Base-by-base conservation (phyloP, 208 protist genomes). In the Zelonia costaricensis region DNA sequence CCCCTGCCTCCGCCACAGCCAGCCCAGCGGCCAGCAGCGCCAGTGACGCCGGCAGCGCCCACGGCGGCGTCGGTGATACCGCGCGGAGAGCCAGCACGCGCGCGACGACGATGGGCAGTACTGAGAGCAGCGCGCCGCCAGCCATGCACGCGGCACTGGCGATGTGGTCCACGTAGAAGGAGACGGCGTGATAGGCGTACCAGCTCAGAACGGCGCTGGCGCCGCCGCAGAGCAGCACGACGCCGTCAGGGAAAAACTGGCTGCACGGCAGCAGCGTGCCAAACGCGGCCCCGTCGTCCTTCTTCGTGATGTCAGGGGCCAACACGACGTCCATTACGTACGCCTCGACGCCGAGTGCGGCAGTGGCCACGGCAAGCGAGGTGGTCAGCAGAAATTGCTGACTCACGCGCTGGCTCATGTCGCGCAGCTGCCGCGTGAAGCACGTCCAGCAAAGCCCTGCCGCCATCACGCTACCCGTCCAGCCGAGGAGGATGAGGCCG, bases 321-420 rank as follows among this genome's bases (percentile, higher is more conserved):
- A 48, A 25, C 7, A 46, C 3, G n/a, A 47, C 1, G 7, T 35
- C 33, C n/a, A 23, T 18, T 6, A 64, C 30, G 40, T 64, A 71
- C 0, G 65, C 8, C 5, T 22, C 35, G 20, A 71, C 25, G 22
- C 55, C 65, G 13, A 71, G 56, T 4, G 23, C 49, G 15, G 30
- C 31, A 9, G 65, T 64, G 22, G 56, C 13, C 38, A 71, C 49
- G 6, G 22, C 40, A 35, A 71, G 42, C 23, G 49, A 71, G 15
- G 38, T 71, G 5, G 48, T 53, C 18, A 71, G 35, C 36, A 64
- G 56, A 36, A 71, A 59, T n/a, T 64, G 55, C 40, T 71, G 65
- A 22, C 56, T 64, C 49, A 71, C 55, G 12, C 30, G 54, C 46
- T 62, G 64, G 36, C 64, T 70, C 45, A 70, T 62, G n/a, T 71